Percentiles rank a stretch among this genome's conserved stretches.
Conservation (phyloP, 2,329 filamentous ascomycete species). For the Aspergillus glaucus region DNA sequence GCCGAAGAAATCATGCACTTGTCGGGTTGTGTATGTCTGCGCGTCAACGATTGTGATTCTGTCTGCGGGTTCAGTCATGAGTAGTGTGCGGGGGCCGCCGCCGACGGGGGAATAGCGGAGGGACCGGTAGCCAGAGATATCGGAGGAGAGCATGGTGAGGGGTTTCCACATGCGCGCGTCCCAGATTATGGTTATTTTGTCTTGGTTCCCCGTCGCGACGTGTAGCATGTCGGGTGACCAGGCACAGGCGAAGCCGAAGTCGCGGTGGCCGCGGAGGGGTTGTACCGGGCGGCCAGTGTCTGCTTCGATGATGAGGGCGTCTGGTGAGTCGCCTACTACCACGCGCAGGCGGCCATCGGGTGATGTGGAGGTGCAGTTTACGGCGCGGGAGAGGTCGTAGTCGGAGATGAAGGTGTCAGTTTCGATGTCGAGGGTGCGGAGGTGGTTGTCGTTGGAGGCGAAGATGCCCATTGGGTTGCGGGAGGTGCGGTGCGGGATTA, state of each 20-base stretch:
- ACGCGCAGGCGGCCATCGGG: slow-evolving; percentile 39
- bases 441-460: slow-evolving; percentile 51
- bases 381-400: slow-evolving; percentile 32
- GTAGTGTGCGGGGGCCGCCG: slow-evolving; percentile 37
- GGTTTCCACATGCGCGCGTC: slow-evolving; percentile 38
- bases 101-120: slow-evolving; percentile 40
- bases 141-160: slow-evolving; percentile 36
- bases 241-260: slow-evolving; percentile 42
- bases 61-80: slow-evolving; percentile 40
- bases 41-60: slow-evolving; percentile 41
- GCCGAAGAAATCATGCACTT: slow-evolving; percentile 43
- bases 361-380: slow-evolving; percentile 42
- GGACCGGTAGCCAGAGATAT: slow-evolving; percentile 40
- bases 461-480: slow-evolving; percentile 48
- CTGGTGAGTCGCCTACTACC: slow-evolving; percentile 38
- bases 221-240: slow-evolving; percentile 45
- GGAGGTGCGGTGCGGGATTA: slow-evolving; percentile 44
- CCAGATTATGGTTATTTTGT: slow-evolving; percentile 43
- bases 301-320: slow-evolving; percentile 38
- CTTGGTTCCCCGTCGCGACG: slow-evolving; percentile 42
- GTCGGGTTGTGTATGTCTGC: slow-evolving; percentile 35
- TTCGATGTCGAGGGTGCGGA: slow-evolving; percentile 50
- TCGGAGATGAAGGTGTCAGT: slow-evolving; percentile 37
- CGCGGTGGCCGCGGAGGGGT: slow-evolving; percentile 34
- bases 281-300: slow-evolving; percentile 37